Base-by-base conservation (phyloP, 441 rosid genomes). In the Arabidopsis hybrid region DNA sequence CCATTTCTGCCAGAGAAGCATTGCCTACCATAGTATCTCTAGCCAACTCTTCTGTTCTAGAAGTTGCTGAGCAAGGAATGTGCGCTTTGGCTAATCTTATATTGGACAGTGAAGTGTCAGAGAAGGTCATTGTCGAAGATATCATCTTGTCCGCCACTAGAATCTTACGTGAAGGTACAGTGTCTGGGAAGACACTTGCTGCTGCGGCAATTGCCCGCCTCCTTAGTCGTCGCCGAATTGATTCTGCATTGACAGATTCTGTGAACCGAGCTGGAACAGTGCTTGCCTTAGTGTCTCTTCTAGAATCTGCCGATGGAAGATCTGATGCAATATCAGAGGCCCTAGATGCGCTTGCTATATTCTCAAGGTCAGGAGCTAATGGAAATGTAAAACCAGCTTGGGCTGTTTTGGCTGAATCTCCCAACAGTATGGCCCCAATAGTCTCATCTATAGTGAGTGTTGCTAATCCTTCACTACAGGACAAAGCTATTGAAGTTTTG, bases 41-140 rank as follows among this genome's bases (percentile, higher is more conserved):
- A 60, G 95, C 98, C 18, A 86, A 85, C 80, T 94, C 99, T 39
- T 74, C 87, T 17, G 80, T 83, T 81, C 82, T 92, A 76, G 98
- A 92, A 79, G 96, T 96, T 69, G 95, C 95, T 56, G 99, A 96
- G 87, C 97, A 89, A 87, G 99, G 93, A 64, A 86, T 86, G 72
- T 94, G 94, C 65, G 99, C 99, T 62, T 83, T 96, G 80, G 95
- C 99, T 40, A 96, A 96, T 82, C 99, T 96, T 75, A 86, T 96
- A 79, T 81, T 96, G 88, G 99, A 96, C 69, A 63, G 79, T 74
- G 99, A 94, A 84, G 89, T 85, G 68, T 85, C 97, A 14, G 96
- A 87, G 82, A 89, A 80, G 83, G 94, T 91, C 26, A 65, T 80
- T 71, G 86, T 90, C 58, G 95, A 94, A 70, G 93, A 91, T 78